Evolutionary conservation across 1,139 yeast species (phyloP).

Genomic region (Hyphopichia khmerensis): DNA sequence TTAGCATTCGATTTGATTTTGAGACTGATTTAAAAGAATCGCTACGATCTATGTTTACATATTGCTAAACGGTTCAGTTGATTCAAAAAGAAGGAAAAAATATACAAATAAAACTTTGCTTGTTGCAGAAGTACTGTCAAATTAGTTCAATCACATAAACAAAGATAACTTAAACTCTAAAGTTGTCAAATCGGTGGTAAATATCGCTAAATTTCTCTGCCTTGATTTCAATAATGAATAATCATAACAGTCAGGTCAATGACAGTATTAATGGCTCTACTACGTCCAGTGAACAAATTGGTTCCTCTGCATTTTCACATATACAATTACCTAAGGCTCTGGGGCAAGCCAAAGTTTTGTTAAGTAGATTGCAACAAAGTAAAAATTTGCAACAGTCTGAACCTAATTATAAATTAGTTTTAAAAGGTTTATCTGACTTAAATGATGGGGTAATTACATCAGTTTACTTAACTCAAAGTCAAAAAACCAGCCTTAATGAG

Average conservation of each 20-base stretch:
- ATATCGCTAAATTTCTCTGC: too few species aligned
- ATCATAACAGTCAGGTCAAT: neutral
- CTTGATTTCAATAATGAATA: neutral
- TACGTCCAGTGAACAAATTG: neutral
- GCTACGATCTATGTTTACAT: neutral
- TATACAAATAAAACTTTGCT: too few species aligned
- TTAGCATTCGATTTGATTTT: too few species aligned
- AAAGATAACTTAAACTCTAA: neutral
- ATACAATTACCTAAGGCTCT: neutral
- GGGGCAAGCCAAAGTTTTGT: neutral
- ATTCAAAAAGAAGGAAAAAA: too few species aligned
- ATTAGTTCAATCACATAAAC: neutral
- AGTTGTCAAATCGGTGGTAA: too few species aligned
- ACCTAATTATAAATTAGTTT: constrained; percentile 1
- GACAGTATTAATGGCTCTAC: neutral
- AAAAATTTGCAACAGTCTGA: constrained; percentile 1
- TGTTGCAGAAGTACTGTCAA: too few species aligned
- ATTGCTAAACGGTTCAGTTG: neutral
- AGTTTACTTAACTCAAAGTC: constrained; percentile 1
- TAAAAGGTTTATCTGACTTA: constrained; percentile 3
- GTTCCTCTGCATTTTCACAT: neutral
- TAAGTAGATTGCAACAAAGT: constrained; percentile 1
- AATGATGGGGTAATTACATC: constrained; percentile 2
- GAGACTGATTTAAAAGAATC: too few species aligned
- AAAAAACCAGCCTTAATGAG: constrained; percentile 6